These are phyloP conservation scores for Debaryomyces sp. DNA, from an alignment of 1,139 yeast genomes.

Conservation along the genomic window DNA sequence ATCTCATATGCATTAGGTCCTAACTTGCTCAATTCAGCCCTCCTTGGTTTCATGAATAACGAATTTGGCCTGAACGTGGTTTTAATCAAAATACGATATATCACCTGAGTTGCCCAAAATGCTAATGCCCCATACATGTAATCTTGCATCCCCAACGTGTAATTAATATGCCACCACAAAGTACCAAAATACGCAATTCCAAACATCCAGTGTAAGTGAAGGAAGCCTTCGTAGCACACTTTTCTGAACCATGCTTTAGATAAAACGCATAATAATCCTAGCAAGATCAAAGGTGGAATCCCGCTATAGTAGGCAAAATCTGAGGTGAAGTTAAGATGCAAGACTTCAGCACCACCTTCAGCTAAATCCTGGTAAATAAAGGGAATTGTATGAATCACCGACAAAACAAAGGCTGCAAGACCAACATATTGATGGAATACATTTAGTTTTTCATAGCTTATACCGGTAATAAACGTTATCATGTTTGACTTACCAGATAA, in stretches of 20 bases:
- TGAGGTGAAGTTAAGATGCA: slow-evolving; percentile 20
- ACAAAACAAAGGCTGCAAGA: slow-evolving; percentile 47
- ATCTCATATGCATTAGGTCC: slow-evolving; percentile 44
- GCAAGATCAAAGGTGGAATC: slow-evolving; percentile 46
- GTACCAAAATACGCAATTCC: slow-evolving; percentile 59
- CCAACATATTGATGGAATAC: slow-evolving; percentile 55
- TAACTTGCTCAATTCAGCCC: slow-evolving; percentile 37
- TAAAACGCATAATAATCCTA: slow-evolving; percentile 48
- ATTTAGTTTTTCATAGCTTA: slow-evolving; percentile 58
- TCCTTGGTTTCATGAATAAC: slow-evolving; percentile 49
- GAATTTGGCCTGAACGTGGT: slow-evolving; percentile 50
- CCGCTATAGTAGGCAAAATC: slow-evolving; percentile 32
- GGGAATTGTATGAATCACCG: slow-evolving; percentile 58
- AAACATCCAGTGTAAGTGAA: slow-evolving; percentile 60
- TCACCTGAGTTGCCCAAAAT: slow-evolving; percentile 55
- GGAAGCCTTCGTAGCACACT: slow-evolving; percentile 52
- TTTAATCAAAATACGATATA: slow-evolving; percentile 54
- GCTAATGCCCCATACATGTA: slow-evolving; percentile 61
- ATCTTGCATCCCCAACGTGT: slow-evolving; percentile 39
- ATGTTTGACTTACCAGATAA: slow-evolving; percentile 57
- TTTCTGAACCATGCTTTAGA: slow-evolving; percentile 50
- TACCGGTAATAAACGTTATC: slow-evolving; percentile 54
- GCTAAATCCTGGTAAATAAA: slow-evolving; percentile 46
- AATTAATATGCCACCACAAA: slow-evolving; percentile 52
- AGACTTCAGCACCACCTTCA: slow-evolving; percentile 52